A percentile compares a stretch with the other conserved stretches of the same genome.
These are phyloP conservation scores for Sideroxylon spinosum DNA, from an alignment of 179 eudicot species.

Conservation along the genomic window DNA sequence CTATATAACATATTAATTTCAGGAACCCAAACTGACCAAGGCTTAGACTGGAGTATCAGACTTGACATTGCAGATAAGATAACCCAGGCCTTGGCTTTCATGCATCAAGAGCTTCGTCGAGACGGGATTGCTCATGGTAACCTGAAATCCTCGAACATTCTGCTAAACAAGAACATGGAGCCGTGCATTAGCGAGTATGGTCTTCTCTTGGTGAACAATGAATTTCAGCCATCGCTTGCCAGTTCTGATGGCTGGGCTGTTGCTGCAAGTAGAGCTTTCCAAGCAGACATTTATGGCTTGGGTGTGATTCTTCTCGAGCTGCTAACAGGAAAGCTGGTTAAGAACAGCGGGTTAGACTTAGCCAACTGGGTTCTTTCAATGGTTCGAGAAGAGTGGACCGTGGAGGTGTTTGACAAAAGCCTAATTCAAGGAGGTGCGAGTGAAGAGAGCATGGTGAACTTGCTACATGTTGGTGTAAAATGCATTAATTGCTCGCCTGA, in stretches of 20 bases:
- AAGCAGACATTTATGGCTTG: constrained; percentile 32
- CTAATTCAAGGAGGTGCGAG: constrained; percentile 38
- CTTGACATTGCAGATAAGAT: constrained; percentile 29
- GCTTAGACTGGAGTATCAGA: constrained; percentile 39
- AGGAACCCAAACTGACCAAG: constrained; percentile 28
- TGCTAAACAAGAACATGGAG: constrained; percentile 39
- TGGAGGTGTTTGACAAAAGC: constrained; percentile 43
- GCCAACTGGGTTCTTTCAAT: constrained; percentile 41
- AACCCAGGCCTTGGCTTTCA: constrained; percentile 36
- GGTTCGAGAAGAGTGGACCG: constrained; percentile 55
- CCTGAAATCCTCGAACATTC: constrained; percentile 48
- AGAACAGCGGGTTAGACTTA: constrained; percentile 34
- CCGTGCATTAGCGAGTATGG: constrained; percentile 46
- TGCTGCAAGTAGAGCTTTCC: constrained; percentile 12
- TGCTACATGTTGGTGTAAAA: constrained; percentile 38
- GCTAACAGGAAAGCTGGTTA: constrained; percentile 37
- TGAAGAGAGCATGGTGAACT: constrained; percentile 42
- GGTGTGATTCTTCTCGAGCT: constrained; percentile 49
- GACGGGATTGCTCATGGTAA: constrained; percentile 46
- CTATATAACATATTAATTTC: constrained; percentile 7
- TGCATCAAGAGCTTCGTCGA: constrained; percentile 35
- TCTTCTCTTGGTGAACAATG: constrained; percentile 20
- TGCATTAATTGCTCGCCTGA: constrained; percentile 29
- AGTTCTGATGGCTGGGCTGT: not conserved
- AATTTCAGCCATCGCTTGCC: not conserved